phyloP scores from a whole-genome alignment of 1,139 yeast species.

The Geotrichum phurueaensis region DNA sequence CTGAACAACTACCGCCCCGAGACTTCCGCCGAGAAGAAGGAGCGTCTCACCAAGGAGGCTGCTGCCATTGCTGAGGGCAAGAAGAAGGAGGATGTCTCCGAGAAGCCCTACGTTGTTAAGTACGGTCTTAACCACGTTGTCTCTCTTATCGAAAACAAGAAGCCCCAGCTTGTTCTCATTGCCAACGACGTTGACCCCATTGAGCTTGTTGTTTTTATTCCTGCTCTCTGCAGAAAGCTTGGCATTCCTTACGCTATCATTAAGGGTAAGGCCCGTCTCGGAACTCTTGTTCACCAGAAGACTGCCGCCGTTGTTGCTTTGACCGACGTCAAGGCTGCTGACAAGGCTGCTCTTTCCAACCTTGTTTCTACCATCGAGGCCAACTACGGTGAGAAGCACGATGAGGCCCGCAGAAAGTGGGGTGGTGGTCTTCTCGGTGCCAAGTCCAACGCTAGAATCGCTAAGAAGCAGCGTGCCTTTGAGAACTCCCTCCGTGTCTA shows the following conservation, averaged over 20 bases:
- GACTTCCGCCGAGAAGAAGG: slow-evolving; percentile 94
- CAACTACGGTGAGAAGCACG: slow-evolving; percentile 88
- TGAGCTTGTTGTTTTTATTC: slow-evolving; percentile 91
- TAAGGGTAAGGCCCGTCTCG: slow-evolving; percentile 98
- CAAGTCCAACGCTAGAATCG: slow-evolving; percentile 75
- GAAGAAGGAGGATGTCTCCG: slow-evolving; percentile 89
- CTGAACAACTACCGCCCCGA: slow-evolving; percentile 99
- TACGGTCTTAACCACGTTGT: slow-evolving; percentile 99
- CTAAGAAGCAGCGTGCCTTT: slow-evolving; percentile 39
- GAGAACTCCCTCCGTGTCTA: slow-evolving; percentile 16
- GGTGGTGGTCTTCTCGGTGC: slow-evolving; percentile 99
- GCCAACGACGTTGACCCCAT: slow-evolving; percentile 99
- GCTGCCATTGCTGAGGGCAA: slow-evolving; percentile 98
- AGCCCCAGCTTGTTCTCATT: slow-evolving; percentile 91
- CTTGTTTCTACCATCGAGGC: slow-evolving; percentile 87
- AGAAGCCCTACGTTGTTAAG: slow-evolving; percentile 93
- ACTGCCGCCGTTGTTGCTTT: slow-evolving; percentile 95
- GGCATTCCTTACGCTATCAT: slow-evolving; percentile 98
- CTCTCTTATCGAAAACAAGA: slow-evolving; percentile 93
- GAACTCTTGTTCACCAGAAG: slow-evolving; percentile 95
- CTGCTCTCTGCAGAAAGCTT: slow-evolving; percentile 98
- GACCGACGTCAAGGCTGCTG: slow-evolving; percentile 89
- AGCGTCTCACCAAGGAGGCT: slow-evolving; percentile 97
- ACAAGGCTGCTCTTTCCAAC: slow-evolving; percentile 89
- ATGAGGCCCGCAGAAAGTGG: slow-evolving; percentile 96